These are phyloP conservation scores for Setaria viridis DNA, from an alignment of 202 grass and related monocot genomes.

Conservation along the genomic window DNA sequence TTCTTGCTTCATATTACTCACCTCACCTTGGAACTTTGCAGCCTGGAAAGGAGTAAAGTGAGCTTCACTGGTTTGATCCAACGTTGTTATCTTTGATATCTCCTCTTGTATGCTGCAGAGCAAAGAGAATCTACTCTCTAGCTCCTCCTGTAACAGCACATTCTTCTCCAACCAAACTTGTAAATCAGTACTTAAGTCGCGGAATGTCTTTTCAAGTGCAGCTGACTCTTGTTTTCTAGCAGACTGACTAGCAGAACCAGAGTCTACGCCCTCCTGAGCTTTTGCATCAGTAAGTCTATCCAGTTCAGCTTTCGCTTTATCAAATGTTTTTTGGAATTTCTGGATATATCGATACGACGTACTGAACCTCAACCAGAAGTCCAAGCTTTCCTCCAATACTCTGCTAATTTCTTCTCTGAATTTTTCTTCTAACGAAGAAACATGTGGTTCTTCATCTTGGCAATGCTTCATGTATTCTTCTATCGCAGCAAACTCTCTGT, in stretches of 20 bases:
- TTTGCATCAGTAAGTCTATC: constrained; percentile 55
- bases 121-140: constrained; percentile 67
- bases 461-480: constrained; percentile 69
- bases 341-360: constrained; percentile 91
- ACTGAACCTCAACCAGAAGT: constrained; percentile 97
- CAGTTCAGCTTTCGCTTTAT: constrained; percentile 60
- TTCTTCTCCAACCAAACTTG: constrained; percentile 98
- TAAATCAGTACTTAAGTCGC: constrained; percentile 84
- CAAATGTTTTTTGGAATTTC: constrained; percentile 74
- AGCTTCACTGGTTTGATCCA: constrained; percentile 36
- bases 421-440: constrained; percentile 65
- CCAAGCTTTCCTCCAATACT: constrained; percentile 85
- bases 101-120: constrained; percentile 74
- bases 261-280: constrained; percentile 42
- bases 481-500: constrained; percentile 47
- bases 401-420: constrained; percentile 72
- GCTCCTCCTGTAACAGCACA: constrained; percentile 69
- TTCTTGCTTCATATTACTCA: constrained; percentile 94
- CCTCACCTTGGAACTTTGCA: constrained; percentile 96
- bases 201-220: constrained; percentile 70
- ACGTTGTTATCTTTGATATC: constrained; percentile 70
- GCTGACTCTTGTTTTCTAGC: constrained; percentile 59
- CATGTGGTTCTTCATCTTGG: constrained; percentile 44
- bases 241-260: constrained; percentile 37
- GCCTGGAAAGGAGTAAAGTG: constrained; percentile 76